These are phyloP conservation scores for Collybiopsis confluens DNA, from an alignment of 768 basidiomycete species.

Conservation along the genomic window DNA sequence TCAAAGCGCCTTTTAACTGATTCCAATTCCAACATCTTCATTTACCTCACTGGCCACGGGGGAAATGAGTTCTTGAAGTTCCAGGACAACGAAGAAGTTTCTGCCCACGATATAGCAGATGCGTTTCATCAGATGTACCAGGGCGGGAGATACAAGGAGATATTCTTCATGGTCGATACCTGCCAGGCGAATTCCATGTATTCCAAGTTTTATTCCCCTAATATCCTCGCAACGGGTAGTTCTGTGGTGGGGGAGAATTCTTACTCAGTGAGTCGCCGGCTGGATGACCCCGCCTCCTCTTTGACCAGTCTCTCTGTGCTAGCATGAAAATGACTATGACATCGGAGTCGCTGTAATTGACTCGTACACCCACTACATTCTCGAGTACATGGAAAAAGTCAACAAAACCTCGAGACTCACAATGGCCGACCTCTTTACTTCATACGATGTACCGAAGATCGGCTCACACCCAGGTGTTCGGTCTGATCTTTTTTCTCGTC, in stretches of 20 bases:
- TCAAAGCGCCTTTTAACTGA: conserved; percentile 92
- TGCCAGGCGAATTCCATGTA: conserved; percentile 98
- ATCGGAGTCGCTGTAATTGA: conserved; percentile 97
- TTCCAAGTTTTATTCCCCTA: conserved; percentile 88
- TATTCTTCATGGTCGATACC: conserved; percentile 97
- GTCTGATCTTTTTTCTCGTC: conserved; percentile 70
- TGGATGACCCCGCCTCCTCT: not conserved
- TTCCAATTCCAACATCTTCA: conserved; percentile 86
- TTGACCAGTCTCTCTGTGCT: not conserved
- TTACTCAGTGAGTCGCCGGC: conserved; percentile 54
- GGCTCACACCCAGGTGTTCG: conserved; percentile 88
- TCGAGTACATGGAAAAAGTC: conserved; percentile 88
- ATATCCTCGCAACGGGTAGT: conserved; percentile 88
- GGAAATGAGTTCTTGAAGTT: conserved; percentile 99
- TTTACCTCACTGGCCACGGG: conserved; percentile 98
- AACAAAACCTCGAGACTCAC: conserved; percentile 84
- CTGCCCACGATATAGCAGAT: conserved; percentile 95
- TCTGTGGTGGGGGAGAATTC: conserved; percentile 84
- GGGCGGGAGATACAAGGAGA: conserved; percentile 92
- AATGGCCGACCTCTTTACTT: conserved; percentile 80
- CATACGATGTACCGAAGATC: conserved; percentile 70
- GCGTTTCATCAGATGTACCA: conserved; percentile 99
- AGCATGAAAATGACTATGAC: conserved; percentile 93
- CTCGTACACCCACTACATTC: conserved; percentile 86
- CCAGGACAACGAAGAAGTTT: conserved; percentile 98